Evolutionary conservation across 2,329 filamentous ascomycete genomes (phyloP).

Genomic region (Colletotrichum sublineola): DNA sequence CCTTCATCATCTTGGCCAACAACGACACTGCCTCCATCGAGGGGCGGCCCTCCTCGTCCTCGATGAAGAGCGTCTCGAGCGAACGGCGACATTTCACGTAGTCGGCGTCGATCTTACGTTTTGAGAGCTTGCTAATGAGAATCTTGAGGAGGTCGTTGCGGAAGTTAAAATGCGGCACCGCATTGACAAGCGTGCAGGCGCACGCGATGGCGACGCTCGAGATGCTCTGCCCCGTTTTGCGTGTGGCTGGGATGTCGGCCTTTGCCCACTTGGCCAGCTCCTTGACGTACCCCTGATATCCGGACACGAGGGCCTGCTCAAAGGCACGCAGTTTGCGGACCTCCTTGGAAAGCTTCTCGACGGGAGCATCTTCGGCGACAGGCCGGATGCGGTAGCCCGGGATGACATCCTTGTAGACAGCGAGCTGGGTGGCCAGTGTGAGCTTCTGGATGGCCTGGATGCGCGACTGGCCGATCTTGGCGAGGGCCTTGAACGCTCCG

Average conservation of each 20-base stretch:
- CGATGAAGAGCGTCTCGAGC: conserved; percentile 83
- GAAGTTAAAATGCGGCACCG: conserved; percentile 98
- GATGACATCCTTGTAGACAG: conserved; percentile 95
- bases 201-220: conserved; percentile 86
- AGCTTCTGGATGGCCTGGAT: conserved; percentile 86
- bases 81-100: conserved; percentile 83
- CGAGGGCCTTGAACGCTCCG: conserved; percentile 81
- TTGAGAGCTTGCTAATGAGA: conserved; percentile 84
- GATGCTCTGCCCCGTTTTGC: conserved; percentile 63
- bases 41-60: conserved; percentile 91
- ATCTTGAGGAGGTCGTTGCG: conserved; percentile 89
- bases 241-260: conserved; percentile 57
- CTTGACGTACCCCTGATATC: conserved; percentile 88
- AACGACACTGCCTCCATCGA: conserved; percentile 89
- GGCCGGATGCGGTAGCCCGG: conserved; percentile 95
- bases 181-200: conserved; percentile 81
- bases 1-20: conserved; percentile 95
- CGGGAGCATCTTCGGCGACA: conserved; percentile 78
- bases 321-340: conserved; percentile 85
- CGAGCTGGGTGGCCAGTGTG: conserved; percentile 85
- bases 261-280: conserved; percentile 78
- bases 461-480: conserved; percentile 77
- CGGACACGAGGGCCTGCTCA: conserved; percentile 87
- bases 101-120: conserved; percentile 77
- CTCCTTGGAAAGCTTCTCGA: conserved; percentile 90